phyloP scores from a whole-genome alignment of 164 flowering plant species.

The Nymphaea colorata region DNA sequence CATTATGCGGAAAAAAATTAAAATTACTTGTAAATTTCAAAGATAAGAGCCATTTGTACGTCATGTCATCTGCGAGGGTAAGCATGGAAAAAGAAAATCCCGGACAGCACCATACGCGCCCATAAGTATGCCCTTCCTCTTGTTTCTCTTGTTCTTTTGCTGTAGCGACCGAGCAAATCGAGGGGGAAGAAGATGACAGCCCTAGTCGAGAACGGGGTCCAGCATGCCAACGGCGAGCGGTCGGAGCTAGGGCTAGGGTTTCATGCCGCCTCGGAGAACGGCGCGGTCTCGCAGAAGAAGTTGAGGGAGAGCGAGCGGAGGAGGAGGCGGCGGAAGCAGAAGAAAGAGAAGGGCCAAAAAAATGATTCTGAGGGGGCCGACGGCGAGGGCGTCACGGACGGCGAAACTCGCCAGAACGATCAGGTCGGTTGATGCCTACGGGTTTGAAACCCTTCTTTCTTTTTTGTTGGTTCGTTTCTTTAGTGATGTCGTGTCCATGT shows the following conservation, averaged over 20 bases:
- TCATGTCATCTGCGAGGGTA: not conserved
- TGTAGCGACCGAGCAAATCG: not conserved
- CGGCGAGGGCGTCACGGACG: constrained; percentile 22
- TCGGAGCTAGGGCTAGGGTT: not conserved
- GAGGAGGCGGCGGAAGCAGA: constrained; percentile 71
- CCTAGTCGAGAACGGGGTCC: not conserved
- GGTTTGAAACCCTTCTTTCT: not conserved
- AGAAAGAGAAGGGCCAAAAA: constrained; percentile 40
- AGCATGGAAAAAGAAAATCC: not conserved
- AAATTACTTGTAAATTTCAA: no score
- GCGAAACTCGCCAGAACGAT: not conserved
- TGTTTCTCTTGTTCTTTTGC: not conserved
- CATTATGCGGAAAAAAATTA: no score
- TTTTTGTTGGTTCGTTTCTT: not conserved
- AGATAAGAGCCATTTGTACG: no score
- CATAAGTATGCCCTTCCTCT: not conserved
- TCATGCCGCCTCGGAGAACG: not conserved
- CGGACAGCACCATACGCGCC: not conserved
- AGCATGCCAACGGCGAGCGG: not conserved
- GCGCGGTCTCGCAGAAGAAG: constrained; percentile 21
- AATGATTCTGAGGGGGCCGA: constrained; percentile 7
- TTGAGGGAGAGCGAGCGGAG: constrained; percentile 53
- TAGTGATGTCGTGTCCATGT: not conserved
- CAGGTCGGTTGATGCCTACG: not conserved
- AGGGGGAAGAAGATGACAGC: not conserved